These are phyloP conservation scores for Stereocaulon alpinum DNA, from an alignment of 495 filamentous ascomycete species.

Conservation along the genomic window DNA sequence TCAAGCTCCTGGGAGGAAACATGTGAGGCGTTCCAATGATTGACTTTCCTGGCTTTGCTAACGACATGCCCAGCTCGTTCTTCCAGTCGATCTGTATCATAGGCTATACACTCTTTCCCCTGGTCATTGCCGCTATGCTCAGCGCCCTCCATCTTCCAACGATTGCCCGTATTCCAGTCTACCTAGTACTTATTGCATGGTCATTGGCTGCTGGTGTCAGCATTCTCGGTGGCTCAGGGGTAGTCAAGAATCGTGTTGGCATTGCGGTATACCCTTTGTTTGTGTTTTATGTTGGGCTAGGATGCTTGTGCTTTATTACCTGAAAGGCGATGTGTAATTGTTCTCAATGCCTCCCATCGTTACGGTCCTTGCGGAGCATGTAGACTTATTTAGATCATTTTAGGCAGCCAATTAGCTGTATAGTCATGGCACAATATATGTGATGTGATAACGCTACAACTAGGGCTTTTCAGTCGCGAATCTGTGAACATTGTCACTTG, in stretches of 20 bases:
- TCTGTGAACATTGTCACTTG: background rate
- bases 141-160: slow-evolving; percentile 68
- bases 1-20: slow-evolving; percentile 92
- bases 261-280: slow-evolving; percentile 92
- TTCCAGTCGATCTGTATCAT: slow-evolving; percentile 97
- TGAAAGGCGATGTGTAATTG: slow-evolving; percentile 31
- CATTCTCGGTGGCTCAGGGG: slow-evolving; percentile 88
- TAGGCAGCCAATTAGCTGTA: background rate
- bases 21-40: slow-evolving; percentile 56
- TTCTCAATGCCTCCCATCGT: background rate
- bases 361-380: background rate
- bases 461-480: background rate
- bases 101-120: slow-evolving; percentile 96
- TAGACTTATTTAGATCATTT: slow-evolving; percentile 10
- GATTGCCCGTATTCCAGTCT: slow-evolving; percentile 78
- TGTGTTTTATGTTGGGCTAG: slow-evolving; percentile 90
- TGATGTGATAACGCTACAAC: slow-evolving; percentile 3
- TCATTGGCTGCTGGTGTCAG: slow-evolving; percentile 90
- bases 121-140: slow-evolving; percentile 85
- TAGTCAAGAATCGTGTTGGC: slow-evolving; percentile 87
- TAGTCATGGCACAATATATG: background rate
- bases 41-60: background rate
- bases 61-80: slow-evolving; percentile 61
- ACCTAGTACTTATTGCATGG: slow-evolving; percentile 79
- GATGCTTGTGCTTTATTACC: slow-evolving; percentile 93